These are phyloP conservation scores for Ottelia alismoides DNA, from an alignment of 106 monocot species.

Conservation along the genomic window DNA sequence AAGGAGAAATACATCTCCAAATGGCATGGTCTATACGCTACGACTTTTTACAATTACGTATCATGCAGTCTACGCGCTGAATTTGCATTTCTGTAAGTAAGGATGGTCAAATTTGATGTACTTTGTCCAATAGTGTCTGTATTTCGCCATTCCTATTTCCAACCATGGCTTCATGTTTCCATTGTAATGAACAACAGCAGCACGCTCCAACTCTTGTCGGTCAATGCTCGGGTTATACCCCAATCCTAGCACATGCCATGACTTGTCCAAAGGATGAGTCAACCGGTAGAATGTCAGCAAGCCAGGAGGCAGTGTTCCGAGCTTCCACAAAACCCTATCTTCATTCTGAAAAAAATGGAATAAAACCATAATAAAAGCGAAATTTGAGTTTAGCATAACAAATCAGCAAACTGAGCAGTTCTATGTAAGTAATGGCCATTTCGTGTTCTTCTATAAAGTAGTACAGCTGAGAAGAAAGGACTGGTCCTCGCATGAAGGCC, in stretches of 20 bases:
- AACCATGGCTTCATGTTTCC: conserved; percentile 24
- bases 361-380: too few relatives aligned
- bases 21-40: too few relatives aligned
- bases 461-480: not conserved
- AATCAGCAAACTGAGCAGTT: too few relatives aligned
- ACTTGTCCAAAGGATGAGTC: conserved; percentile 24
- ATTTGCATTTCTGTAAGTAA: conserved; percentile 4
- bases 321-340: conserved; percentile 20
- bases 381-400: too few relatives aligned
- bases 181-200: conserved; percentile 23
- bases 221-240: conserved; percentile 18
- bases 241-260: conserved; percentile 23
- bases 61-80: too few relatives aligned
- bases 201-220: conserved; percentile 9
- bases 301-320: conserved; percentile 25
- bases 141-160: conserved; percentile 24
- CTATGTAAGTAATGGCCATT: not conserved
- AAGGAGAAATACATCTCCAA: too few relatives aligned
- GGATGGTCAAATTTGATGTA: conserved; percentile 15
- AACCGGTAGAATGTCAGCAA: conserved; percentile 19
- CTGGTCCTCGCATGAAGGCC: too few relatives aligned
- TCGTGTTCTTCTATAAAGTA: not conserved
- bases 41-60: too few relatives aligned
- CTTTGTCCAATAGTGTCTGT: conserved; percentile 17
- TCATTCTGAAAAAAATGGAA: conserved; percentile 14